Evolutionary conservation across 306 rosid genomes (phyloP).

Genomic region (Quercus engelmannii): DNA sequence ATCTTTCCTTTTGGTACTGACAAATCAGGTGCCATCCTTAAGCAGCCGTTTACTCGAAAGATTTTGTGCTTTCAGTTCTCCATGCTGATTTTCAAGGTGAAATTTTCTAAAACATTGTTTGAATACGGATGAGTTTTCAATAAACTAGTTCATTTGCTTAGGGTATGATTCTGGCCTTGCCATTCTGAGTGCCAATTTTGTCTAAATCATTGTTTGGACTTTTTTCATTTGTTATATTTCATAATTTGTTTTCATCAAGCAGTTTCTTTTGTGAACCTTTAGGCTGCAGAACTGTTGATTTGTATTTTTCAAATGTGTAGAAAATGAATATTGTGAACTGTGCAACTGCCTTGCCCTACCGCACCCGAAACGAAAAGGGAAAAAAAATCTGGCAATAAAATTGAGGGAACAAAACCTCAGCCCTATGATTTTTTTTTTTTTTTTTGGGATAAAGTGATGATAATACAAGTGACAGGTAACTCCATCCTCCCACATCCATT

Average conservation of each 20-base stretch:
- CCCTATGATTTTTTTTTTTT: neutral
- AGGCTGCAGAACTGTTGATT: neutral
- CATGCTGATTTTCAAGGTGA: slow-evolving; percentile 27
- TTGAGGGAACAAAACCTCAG: neutral
- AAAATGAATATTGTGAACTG: neutral
- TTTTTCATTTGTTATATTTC: neutral
- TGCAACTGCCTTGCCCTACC: no score
- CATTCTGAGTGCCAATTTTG: slow-evolving; percentile 11
- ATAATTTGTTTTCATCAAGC: neutral
- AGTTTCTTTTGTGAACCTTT: neutral
- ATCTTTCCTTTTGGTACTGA: slow-evolving; percentile 26
- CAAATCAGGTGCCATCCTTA: slow-evolving; percentile 30
- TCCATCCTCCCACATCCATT: neutral
- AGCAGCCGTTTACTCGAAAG: slow-evolving; percentile 26
- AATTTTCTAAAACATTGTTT: slow-evolving; percentile 34
- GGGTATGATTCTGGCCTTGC: slow-evolving; percentile 18
- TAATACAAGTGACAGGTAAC: neutral
- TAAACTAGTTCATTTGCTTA: slow-evolving; percentile 15
- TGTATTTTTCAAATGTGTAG: neutral
- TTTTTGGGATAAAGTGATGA: neutral
- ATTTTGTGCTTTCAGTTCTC: slow-evolving; percentile 26
- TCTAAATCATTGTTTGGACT: slow-evolving; percentile 1
- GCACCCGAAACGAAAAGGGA: neutral
- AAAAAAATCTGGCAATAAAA: neutral
- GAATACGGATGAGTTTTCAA: slow-evolving; percentile 16